A percentile compares a stretch with the other conserved stretches of the same genome.
Conservation (phyloP, 2,329 filamentous ascomycete genomes). For the Akanthomyces dipterigenus region DNA sequence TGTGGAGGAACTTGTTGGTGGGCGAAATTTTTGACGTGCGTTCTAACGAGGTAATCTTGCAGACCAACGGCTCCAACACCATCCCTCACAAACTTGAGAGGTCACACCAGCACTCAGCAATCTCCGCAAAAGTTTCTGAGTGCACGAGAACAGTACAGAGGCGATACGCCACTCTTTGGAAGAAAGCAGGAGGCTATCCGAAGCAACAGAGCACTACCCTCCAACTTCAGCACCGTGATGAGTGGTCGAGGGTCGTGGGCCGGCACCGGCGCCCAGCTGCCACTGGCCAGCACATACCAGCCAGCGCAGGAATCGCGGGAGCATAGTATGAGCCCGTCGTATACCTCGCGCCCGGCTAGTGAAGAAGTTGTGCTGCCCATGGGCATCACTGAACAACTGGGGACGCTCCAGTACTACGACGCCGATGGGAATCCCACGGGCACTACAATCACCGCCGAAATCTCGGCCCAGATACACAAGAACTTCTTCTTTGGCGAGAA, state of each 20-base stretch:
- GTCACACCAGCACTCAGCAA: neutral
- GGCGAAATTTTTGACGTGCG: neutral
- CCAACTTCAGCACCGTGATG: neutral
- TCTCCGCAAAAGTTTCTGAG: neutral
- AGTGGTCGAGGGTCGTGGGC: too few species aligned
- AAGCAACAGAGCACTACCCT: neutral
- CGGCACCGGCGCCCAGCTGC: neutral
- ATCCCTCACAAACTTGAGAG: neutral
- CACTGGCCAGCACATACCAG: neutral
- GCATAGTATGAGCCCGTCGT: neutral
- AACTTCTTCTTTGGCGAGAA: slow-evolving; percentile 76
- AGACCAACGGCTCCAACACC: neutral
- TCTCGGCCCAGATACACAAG: slow-evolving; percentile 78
- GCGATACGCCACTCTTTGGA: neutral
- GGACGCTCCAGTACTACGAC: slow-evolving; percentile 56
- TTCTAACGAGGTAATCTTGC: neutral
- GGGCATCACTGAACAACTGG: slow-evolving; percentile 42
- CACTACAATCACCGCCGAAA: slow-evolving; percentile 30
- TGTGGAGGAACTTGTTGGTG: neutral
- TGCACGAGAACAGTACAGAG: neutral
- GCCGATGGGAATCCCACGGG: slow-evolving; percentile 38
- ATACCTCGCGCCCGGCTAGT: neutral
- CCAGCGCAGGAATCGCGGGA: neutral
- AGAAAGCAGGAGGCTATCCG: neutral
- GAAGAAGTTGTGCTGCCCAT: neutral